Evolutionary conservation across 176 grass and related monocot genomes (phyloP), one percentile per base, ranked within the genome.

Genomic region (Paspalum vaginatum): DNA sequence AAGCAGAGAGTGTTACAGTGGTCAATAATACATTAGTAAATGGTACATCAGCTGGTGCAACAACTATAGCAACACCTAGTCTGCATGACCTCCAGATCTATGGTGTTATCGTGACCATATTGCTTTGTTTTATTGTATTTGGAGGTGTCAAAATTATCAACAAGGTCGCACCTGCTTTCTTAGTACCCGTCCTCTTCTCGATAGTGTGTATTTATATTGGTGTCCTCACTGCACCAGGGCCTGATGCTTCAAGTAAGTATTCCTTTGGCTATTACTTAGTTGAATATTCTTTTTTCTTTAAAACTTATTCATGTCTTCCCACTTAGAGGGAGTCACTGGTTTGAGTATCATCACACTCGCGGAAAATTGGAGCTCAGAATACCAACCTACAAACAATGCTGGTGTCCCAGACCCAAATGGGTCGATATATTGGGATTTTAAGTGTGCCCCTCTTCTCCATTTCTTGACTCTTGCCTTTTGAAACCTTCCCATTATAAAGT

Each of bases 81-180:
- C 76, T 98, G 26, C 95, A 98, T 85, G 95, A 98, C 50, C 85
- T 98, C 61, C 95, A 98, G 77, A 49, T 98, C 18, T 98, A 98
- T 51, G 95, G 95, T 61, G 70, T 95, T 56, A 79, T 98, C 24
- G 81, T 98, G 61, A 94, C 90, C 70, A 93, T 98, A 60, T 85
- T 98, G 67, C 74, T 98, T 4, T 92, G 92, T 81, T 98, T 98
- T 85, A 84, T 94, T 85, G 95, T 98, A 53, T 98, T 98, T 77
- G 95, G 95, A 46, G 95, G 95, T 65, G 95, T 98, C 46, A 98
- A 94, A 63, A 98, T 98, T 14, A 98, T 98, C 70, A 98, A 98
- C 68, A 91, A 84, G 74, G 95, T 98, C 0, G 92, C 95, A 32
- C 95, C 95, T 32, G 92, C 92, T 77, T 93, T 98, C 79, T 80